These are phyloP conservation scores for Trebouxia gelatinosa DNA, from an alignment of 163 green algal genomes.

Conservation along the genomic window DNA sequence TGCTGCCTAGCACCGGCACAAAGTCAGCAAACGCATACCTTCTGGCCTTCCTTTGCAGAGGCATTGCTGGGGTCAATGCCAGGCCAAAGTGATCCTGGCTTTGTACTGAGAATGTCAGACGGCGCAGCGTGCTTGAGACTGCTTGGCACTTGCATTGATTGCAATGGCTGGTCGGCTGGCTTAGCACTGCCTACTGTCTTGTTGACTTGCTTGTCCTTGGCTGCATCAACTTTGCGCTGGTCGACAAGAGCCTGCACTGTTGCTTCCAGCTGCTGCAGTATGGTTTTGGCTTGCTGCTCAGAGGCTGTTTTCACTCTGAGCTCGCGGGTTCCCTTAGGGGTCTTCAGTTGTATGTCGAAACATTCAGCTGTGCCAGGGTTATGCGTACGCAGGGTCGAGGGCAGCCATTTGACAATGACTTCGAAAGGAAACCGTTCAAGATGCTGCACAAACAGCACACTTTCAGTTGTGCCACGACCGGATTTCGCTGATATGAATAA, in stretches of 20 bases:
- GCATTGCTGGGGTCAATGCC: no score
- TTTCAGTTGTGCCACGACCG: no score
- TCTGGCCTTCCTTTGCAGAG: no score
- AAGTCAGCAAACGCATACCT: no score
- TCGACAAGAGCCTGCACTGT: conserved; percentile 46
- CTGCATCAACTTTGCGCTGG: conserved; percentile 2
- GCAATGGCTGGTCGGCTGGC: neutral
- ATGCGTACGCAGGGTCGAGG: conserved; percentile 50
- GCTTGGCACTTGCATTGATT: neutral
- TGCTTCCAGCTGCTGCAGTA: conserved; percentile 53
- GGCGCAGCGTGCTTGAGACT: neutral
- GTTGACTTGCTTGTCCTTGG: no score
- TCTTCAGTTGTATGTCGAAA: conserved; percentile 66
- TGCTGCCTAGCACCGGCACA: no score
- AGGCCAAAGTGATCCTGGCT: no score
- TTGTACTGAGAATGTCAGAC: no score
- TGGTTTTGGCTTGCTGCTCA: conserved; percentile 34
- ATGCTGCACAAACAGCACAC: conserved; percentile 37
- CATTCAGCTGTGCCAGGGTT: conserved; percentile 55
- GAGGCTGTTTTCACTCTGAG: conserved; percentile 53
- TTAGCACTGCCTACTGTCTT: no score
- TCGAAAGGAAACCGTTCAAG: conserved; percentile 62
- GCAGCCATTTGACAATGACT: conserved; percentile 67
- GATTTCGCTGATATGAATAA: no score
- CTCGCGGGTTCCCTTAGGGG: conserved; percentile 53